Evolutionary conservation across 1,284 basidiomycete species (phyloP).

Genomic region (Coniophora puteana): DNA sequence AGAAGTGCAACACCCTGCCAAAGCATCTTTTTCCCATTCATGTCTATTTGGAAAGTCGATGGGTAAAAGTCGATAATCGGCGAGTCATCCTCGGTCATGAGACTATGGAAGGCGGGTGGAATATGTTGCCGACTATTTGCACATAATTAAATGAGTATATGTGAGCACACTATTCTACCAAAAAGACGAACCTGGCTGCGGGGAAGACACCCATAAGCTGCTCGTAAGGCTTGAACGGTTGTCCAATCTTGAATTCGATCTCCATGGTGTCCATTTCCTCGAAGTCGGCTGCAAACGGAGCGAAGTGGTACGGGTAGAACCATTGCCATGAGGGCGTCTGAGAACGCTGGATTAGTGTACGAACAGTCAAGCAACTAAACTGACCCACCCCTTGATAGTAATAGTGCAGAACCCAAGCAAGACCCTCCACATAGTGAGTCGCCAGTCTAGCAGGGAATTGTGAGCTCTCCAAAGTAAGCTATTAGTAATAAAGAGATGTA

Average conservation of each 20-base stretch:
- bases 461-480: constrained; percentile 13
- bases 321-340: constrained; percentile 98
- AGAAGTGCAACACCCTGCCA: constrained; percentile 98
- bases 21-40: constrained; percentile 99
- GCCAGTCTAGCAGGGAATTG: constrained; percentile 57
- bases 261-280: constrained; percentile 77
- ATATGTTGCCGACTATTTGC: constrained; percentile 78
- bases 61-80: constrained; percentile 98
- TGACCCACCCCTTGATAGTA: constrained; percentile 96
- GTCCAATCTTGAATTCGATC: constrained; percentile 75
- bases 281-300: constrained; percentile 97
- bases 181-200: constrained; percentile 67
- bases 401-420: constrained; percentile 96
- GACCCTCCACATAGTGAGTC: constrained; percentile 86
- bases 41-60: constrained; percentile 90
- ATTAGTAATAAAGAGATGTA: constrained; percentile 34
- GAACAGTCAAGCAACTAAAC: constrained; percentile 3
- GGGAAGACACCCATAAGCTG: constrained; percentile 99
- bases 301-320: constrained; percentile 99
- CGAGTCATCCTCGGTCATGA: constrained; percentile 88
- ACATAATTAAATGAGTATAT: constrained; percentile 8
- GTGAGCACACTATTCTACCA: neutral
- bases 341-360: constrained; percentile 9
- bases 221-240: constrained; percentile 96
- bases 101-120: constrained; percentile 78